A percentile compares a stretch with the other conserved stretches of the same genome.
Conservation (phyloP, 441 rosid genomes). For the Dalechampia spathulata region DNA sequence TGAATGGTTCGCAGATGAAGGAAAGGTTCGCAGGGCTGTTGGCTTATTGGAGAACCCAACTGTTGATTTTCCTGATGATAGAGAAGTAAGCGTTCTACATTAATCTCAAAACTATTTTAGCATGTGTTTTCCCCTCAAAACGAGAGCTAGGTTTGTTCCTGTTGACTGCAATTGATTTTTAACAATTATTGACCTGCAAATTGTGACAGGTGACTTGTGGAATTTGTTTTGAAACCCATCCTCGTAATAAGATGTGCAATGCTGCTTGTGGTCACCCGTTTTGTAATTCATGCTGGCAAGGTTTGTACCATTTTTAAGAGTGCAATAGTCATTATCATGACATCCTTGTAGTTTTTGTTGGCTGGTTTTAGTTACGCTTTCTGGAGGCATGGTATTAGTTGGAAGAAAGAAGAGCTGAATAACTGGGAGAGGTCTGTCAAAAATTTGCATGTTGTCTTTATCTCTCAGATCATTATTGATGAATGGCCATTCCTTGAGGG, state of each 20-base stretch:
- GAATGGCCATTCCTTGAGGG: no score
- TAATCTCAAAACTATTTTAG: conserved; percentile 6
- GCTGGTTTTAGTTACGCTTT: no score
- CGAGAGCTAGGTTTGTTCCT: no score
- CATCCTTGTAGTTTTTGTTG: no score
- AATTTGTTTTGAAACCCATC: conserved; percentile 74
- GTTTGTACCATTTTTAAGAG: conserved; percentile 44
- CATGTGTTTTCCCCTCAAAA: no score
- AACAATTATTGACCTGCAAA: conserved; percentile 1
- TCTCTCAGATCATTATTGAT: no score
- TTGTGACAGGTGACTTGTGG: conserved; percentile 66
- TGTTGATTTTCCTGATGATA: conserved; percentile 30
- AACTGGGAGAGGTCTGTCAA: no score
- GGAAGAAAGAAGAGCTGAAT: no score
- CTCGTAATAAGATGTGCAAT: conserved; percentile 39
- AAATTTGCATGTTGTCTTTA: no score
- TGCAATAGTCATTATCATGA: no score
- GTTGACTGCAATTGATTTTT: no score
- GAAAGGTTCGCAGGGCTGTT: conserved; percentile 59
- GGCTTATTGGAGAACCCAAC: conserved; percentile 63
- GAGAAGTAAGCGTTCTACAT: conserved; percentile 38
- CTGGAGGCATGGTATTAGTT: no score
- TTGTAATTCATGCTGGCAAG: conserved; percentile 80
- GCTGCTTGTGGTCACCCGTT: conserved; percentile 94
- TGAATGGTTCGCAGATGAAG: conserved; percentile 96